These are phyloP conservation scores for Cinnamomum chago DNA, from an alignment of 164 flowering plant genomes.

Conservation along the genomic window DNA sequence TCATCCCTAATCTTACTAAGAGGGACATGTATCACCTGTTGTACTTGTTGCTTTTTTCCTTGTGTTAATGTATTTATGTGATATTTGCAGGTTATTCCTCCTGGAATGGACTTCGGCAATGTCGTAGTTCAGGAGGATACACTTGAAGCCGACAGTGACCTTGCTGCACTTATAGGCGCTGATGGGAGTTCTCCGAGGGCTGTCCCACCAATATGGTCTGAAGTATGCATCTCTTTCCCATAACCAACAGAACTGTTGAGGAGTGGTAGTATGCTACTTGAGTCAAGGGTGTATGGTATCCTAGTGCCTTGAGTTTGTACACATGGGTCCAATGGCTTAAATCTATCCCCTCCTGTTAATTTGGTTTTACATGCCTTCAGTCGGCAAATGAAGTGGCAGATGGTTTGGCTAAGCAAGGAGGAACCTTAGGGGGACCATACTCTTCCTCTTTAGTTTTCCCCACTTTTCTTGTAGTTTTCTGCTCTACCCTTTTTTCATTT, in stretches of 20 bases:
- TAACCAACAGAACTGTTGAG: background rate
- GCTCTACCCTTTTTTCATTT: too few relatives aligned
- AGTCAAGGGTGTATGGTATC: background rate
- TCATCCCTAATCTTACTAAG: too few relatives aligned
- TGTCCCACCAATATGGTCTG: slow-evolving; percentile 81
- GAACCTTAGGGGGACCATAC: too few relatives aligned
- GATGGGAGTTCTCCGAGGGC: slow-evolving; percentile 80
- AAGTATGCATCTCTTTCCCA: slow-evolving; percentile 39
- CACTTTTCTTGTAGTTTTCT: too few relatives aligned
- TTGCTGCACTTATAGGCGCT: slow-evolving; percentile 37
- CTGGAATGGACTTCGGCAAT: slow-evolving; percentile 96
- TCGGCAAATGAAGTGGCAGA: too few relatives aligned
- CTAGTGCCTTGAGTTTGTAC: background rate
- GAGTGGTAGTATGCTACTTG: background rate
- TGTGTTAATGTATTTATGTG: background rate
- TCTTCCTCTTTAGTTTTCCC: too few relatives aligned
- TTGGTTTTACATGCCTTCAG: too few relatives aligned
- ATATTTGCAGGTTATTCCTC: slow-evolving; percentile 82
- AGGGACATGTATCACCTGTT: too few relatives aligned
- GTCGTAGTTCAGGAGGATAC: slow-evolving; percentile 69
- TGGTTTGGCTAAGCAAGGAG: too few relatives aligned
- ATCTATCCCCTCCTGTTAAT: too few relatives aligned
- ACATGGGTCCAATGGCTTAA: background rate
- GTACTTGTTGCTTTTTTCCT: too few relatives aligned
- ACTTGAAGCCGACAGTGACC: slow-evolving; percentile 73